Evolutionary conservation across 176 grass and related monocot genomes (phyloP).

Genomic region (Eragrostis curvula): DNA sequence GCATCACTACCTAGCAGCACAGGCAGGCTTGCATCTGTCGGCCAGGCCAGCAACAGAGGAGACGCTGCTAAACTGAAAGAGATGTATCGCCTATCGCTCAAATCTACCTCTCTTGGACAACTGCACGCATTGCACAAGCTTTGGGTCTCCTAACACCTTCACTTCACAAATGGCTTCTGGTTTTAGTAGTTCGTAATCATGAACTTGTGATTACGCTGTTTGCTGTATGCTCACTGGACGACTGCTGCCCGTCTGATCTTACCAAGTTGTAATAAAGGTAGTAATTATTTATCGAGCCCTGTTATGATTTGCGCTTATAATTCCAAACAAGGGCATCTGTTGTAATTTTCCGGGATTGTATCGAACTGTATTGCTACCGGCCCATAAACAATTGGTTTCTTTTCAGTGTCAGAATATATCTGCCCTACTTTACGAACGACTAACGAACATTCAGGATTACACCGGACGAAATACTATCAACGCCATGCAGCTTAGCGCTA

Average conservation of each 20-base stretch:
- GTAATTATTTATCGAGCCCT: background rate
- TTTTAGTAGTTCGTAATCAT: background rate
- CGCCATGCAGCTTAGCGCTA: background rate
- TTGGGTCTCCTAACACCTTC: slow-evolving; percentile 46
- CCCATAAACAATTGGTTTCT: no score
- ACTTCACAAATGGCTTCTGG: background rate
- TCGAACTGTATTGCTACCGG: background rate
- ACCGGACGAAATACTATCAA: background rate
- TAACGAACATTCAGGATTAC: background rate
- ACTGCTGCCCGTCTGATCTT: background rate
- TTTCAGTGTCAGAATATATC: background rate
- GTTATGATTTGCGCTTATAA: no score
- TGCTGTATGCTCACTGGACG: background rate
- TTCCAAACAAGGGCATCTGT: no score
- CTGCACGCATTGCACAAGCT: slow-evolving; percentile 73
- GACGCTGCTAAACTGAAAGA: slow-evolving; percentile 71
- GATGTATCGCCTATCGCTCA: slow-evolving; percentile 83
- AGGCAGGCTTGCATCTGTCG: slow-evolving; percentile 46
- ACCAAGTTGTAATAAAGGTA: background rate
- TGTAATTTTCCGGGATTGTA: background rate
- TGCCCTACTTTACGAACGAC: background rate
- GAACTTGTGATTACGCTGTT: background rate
- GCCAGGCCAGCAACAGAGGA: slow-evolving; percentile 53
- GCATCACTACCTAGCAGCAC: slow-evolving; percentile 39
- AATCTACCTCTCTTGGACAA: slow-evolving; percentile 59